These are phyloP conservation scores for Ophiocordyceps camponoti-floridani DNA, from an alignment of 2,329 filamentous ascomycete species.

Conservation along the genomic window DNA sequence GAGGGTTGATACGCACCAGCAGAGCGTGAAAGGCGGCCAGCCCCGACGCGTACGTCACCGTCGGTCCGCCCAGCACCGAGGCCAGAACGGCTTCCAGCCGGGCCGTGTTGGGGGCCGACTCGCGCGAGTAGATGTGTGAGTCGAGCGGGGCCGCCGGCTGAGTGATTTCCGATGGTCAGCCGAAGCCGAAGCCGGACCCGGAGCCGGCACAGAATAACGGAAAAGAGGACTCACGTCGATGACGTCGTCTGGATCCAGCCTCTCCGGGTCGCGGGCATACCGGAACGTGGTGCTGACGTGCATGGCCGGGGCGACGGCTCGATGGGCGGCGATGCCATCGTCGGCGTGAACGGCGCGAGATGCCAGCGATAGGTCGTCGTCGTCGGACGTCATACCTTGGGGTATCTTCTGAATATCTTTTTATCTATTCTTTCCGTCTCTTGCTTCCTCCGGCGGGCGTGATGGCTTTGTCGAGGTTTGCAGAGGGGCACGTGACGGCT, in stretches of 20 bases:
- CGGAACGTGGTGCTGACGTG: conserved; percentile 87
- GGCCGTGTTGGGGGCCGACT: conserved; percentile 60
- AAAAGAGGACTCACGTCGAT: conserved; percentile 39
- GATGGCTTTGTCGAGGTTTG: no score
- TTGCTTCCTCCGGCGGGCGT: no score
- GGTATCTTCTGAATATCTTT: no score
- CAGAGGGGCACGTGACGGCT: no score
- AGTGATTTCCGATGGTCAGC: no score
- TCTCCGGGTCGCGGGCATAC: conserved; percentile 53
- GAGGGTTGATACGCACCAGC: conserved; percentile 68
- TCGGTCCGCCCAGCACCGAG: conserved; percentile 49
- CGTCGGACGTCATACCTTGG: no score
- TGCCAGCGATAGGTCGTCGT: conserved; percentile 29
- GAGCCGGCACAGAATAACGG: no score
- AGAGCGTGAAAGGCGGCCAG: conserved; percentile 79
- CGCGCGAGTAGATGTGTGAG: conserved; percentile 69
- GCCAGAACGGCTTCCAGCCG: conserved; percentile 73
- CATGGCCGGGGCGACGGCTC: conserved; percentile 73
- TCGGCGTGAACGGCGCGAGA: conserved; percentile 71
- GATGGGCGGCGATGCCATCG: conserved; percentile 52
- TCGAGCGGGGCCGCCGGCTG: conserved; percentile 34
- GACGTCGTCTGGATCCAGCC: conserved; percentile 35
- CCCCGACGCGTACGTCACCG: conserved; percentile 67
- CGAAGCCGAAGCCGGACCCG: no score
- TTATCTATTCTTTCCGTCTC: no score